These are phyloP conservation scores for Paecilomyces dactylethromorphus DNA, from an alignment of 2,329 filamentous ascomycete genomes.

Conservation along the genomic window DNA sequence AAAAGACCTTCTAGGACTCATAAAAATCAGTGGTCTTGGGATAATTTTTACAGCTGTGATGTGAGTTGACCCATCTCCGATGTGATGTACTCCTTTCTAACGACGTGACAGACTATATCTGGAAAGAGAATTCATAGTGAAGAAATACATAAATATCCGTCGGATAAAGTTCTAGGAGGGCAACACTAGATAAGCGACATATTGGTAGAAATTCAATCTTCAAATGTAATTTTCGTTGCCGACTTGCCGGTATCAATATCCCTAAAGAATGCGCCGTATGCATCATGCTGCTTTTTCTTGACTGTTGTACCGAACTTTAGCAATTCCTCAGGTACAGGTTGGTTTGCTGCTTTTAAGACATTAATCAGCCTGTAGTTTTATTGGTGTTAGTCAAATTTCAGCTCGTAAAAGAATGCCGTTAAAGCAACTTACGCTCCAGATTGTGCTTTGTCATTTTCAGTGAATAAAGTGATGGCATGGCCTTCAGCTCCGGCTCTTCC, in stretches of 20 bases:
- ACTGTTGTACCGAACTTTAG: conserved; percentile 96
- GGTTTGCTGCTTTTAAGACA: conserved; percentile 86
- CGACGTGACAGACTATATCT: conserved; percentile 24
- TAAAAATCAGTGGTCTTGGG: conserved; percentile 46
- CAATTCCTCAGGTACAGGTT: conserved; percentile 81
- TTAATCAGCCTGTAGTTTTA: conserved; percentile 66
- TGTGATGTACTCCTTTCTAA: conserved; percentile 10
- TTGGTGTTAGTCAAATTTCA: conserved; percentile 10
- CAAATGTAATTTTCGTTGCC: conserved; percentile 89
- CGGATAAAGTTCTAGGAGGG: conserved; percentile 11
- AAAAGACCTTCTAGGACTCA: conserved; percentile 17
- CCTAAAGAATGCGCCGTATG: conserved; percentile 93
- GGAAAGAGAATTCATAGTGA: conserved; percentile 25
- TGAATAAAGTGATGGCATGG: conserved; percentile 87
- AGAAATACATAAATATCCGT: conserved; percentile 16
- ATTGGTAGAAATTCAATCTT: conserved; percentile 37
- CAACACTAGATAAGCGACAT: conserved; percentile 15
- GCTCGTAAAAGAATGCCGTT: neutral
- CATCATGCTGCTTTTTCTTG: conserved; percentile 96
- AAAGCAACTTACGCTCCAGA: conserved; percentile 70
- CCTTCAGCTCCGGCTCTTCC: conserved; percentile 88
- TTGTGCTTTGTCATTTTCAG: conserved; percentile 85
- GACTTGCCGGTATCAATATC: conserved; percentile 77
- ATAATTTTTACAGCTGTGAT: conserved; percentile 49
- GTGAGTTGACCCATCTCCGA: conserved; percentile 47